Conservation (phyloP, 2,329 filamentous ascomycete species). For the Pyrenophora graminea region DNA sequence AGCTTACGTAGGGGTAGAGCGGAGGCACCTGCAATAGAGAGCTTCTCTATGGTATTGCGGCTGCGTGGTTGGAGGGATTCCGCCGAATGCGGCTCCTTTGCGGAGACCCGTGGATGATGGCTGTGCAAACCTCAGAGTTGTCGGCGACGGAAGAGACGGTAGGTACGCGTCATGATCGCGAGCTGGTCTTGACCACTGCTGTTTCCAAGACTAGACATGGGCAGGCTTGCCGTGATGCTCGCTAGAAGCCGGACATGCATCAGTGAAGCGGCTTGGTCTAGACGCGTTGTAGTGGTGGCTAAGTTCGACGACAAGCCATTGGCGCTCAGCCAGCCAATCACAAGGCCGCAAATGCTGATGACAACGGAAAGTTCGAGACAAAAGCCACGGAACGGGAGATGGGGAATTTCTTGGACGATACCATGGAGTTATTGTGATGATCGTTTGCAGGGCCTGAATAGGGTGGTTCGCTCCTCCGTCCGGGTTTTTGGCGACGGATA, state of each 20-base stretch:
- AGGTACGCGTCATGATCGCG: slow-evolving; percentile 37
- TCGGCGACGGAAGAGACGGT: slow-evolving; percentile 13
- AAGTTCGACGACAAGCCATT: slow-evolving; percentile 16
- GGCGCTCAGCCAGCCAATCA: slow-evolving; percentile 14
- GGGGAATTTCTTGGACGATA: too few relatives aligned
- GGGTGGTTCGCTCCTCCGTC: too few relatives aligned
- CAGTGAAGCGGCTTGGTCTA: slow-evolving; percentile 19
- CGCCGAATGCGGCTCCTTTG: slow-evolving; percentile 27
- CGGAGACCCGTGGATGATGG: slow-evolving; percentile 34
- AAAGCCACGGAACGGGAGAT: too few relatives aligned
- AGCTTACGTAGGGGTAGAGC: background rate
- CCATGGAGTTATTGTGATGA: too few relatives aligned
- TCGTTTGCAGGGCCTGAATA: too few relatives aligned
- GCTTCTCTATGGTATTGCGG: too few relatives aligned
- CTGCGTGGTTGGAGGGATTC: slow-evolving; percentile 9
- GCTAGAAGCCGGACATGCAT: slow-evolving; percentile 5
- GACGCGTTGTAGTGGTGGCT: slow-evolving; percentile 24
- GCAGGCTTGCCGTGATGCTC: slow-evolving; percentile 17
- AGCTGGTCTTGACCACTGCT: slow-evolving; percentile 17
- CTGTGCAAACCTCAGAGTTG: slow-evolving; percentile 23
- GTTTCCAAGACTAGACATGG: background rate
- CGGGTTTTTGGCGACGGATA: too few relatives aligned
- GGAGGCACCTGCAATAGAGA: background rate
- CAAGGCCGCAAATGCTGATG: too few relatives aligned
- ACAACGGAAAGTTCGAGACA: too few relatives aligned